Conservation (phyloP, 345 rosid species). For the Salix exigua region DNA sequence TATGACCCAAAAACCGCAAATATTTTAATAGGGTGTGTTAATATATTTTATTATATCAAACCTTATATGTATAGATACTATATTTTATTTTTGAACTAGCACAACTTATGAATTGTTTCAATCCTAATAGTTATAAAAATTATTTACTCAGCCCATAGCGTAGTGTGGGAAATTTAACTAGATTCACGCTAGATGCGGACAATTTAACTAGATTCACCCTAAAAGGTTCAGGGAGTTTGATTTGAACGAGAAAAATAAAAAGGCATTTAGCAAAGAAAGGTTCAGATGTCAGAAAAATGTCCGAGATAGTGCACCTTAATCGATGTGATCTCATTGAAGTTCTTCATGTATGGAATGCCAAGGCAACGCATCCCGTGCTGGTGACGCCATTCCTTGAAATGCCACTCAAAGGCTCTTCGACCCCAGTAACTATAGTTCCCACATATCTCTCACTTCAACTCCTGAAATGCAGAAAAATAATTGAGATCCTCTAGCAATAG, state of each 20-base stretch:
- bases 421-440: conserved; percentile 98
- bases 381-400: conserved; percentile 97
- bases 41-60: no score
- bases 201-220: no score
- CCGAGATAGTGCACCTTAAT: conserved; percentile 48
- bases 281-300: background rate
- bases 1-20: no score
- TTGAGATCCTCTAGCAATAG: background rate
- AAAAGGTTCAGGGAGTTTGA: background rate
- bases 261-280: background rate
- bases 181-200: no score
- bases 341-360: conserved; percentile 97
- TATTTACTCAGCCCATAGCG: no score
- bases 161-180: no score
- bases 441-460: conserved; percentile 93
- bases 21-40: no score
- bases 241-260: background rate
- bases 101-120: no score
- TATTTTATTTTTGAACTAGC: no score
- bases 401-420: conserved; percentile 92
- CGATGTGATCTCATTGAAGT: conserved; percentile 93
- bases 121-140: no score
- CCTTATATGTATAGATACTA: no score
- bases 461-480: conserved; percentile 36
- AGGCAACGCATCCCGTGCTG: conserved; percentile 99